Conservation (phyloP, 495 filamentous ascomycete genomes). For the Podospora appendiculata region DNA sequence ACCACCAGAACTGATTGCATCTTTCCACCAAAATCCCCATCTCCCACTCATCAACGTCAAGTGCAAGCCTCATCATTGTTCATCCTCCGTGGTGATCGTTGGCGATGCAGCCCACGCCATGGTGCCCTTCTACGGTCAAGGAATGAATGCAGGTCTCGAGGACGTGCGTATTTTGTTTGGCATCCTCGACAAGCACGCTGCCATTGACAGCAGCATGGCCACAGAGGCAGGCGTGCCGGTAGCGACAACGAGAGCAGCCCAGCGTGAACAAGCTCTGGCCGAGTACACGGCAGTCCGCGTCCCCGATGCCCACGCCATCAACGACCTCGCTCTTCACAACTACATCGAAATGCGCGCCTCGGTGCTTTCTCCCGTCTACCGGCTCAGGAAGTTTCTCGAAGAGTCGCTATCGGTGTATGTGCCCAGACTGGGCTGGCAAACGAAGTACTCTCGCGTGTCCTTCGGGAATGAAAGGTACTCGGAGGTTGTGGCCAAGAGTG, state of each 20-base stretch:
- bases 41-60: slow-evolving; percentile 90
- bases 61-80: slow-evolving; percentile 79
- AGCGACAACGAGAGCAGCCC: slow-evolving; percentile 13
- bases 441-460: slow-evolving; percentile 87
- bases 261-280: slow-evolving; percentile 53
- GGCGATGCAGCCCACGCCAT: slow-evolving; percentile 97
- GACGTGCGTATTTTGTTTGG: slow-evolving; percentile 77
- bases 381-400: slow-evolving; percentile 74
- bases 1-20: slow-evolving; percentile 54
- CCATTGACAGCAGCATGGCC: slow-evolving; percentile 18
- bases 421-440: slow-evolving; percentile 74
- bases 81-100: slow-evolving; percentile 69
- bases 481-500: slow-evolving; percentile 62
- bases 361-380: slow-evolving; percentile 68
- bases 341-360: slow-evolving; percentile 87
- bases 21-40: slow-evolving; percentile 75
- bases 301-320: slow-evolving; percentile 79
- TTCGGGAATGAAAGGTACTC: slow-evolving; percentile 90
- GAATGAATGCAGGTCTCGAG: slow-evolving; percentile 82
- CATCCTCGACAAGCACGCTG: slow-evolving; percentile 55
- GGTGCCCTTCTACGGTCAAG: slow-evolving; percentile 91
- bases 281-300: slow-evolving; percentile 67
- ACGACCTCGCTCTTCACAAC: slow-evolving; percentile 84
- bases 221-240: slow-evolving; percentile 2
- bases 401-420: slow-evolving; percentile 72